These are phyloP conservation scores for Colletotrichum sp. DNA, from an alignment of 2,329 filamentous ascomycete genomes.

Conservation along the genomic window DNA sequence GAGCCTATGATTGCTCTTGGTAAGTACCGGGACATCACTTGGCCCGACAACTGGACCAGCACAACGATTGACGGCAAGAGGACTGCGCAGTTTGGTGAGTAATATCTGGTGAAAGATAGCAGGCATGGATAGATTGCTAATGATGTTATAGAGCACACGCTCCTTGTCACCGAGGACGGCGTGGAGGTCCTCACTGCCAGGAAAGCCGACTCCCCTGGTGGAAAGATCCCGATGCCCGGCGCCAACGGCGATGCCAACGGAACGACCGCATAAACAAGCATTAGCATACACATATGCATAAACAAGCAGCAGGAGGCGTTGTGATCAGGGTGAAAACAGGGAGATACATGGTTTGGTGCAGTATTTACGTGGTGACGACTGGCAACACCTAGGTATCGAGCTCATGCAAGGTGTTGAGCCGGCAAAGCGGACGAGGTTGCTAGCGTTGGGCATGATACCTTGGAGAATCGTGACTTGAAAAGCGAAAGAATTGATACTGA, in stretches of 20 bases:
- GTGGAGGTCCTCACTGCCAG: slow-evolving; percentile 83
- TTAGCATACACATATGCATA: background rate
- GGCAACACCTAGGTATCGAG: background rate
- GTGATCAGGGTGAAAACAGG: background rate
- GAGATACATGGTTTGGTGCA: background rate
- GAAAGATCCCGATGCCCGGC: slow-evolving; percentile 65
- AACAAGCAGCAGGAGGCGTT: slow-evolving; percentile 1
- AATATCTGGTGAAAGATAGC: slow-evolving; percentile 36
- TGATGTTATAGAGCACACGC: slow-evolving; percentile 69
- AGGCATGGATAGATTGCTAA: slow-evolving; percentile 23
- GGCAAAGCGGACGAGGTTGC: background rate
- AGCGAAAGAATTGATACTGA: background rate
- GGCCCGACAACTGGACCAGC: slow-evolving; percentile 99
- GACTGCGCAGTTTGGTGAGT: slow-evolving; percentile 90
- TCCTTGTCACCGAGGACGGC: slow-evolving; percentile 82
- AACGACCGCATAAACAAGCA: slow-evolving; percentile 4
- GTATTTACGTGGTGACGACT: background rate
- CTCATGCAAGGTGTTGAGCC: background rate
- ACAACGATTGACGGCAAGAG: slow-evolving; percentile 87
- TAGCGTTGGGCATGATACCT: background rate
- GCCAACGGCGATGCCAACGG: slow-evolving; percentile 16
- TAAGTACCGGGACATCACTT: slow-evolving; percentile 90
- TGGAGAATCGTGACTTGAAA: background rate
- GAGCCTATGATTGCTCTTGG: slow-evolving; percentile 98
- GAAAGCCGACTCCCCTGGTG: slow-evolving; percentile 75